Conservation (phyloP, 2,329 filamentous ascomycete genomes). For the Cordyceps javanica region DNA sequence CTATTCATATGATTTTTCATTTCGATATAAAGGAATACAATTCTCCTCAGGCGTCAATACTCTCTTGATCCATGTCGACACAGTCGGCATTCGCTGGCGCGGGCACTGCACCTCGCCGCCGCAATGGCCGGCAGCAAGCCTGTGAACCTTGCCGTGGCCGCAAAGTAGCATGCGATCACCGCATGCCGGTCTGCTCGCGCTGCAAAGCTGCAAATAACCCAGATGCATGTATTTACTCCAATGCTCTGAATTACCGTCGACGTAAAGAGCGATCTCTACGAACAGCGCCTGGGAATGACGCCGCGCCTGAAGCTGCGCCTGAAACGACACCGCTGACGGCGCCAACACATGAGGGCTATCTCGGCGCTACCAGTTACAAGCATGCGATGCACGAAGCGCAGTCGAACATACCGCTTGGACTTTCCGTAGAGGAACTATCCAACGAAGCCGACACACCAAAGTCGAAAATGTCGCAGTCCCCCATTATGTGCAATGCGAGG, state of each 20-base stretch:
- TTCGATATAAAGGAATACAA: too few relatives aligned
- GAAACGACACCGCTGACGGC: slow-evolving; percentile 13
- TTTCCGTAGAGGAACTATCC: neutral
- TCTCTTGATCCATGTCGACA: neutral
- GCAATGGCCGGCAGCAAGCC: slow-evolving; percentile 24
- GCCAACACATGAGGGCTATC: neutral
- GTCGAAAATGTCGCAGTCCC: neutral
- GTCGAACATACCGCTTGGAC: neutral
- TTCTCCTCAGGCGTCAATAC: too few relatives aligned
- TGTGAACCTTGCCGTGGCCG: slow-evolving; percentile 34
- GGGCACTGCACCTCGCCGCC: slow-evolving; percentile 16
- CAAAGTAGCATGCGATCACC: slow-evolving; percentile 39
- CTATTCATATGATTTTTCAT: too few relatives aligned
- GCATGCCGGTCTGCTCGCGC: slow-evolving; percentile 32
- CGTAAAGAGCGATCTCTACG: neutral
- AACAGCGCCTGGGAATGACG: neutral
- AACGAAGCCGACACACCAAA: neutral
- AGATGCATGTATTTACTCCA: slow-evolving; percentile 30
- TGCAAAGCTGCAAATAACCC: slow-evolving; percentile 30
- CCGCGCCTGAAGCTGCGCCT: slow-evolving; percentile 1
- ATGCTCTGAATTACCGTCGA: neutral
- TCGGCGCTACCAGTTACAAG: neutral
- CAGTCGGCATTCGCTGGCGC: neutral
- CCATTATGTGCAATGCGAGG: neutral
- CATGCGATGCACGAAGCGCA: neutral